Evolutionary conservation across 2,329 filamentous ascomycete species (phyloP).

Genomic region (Pezicula neosporulosa): DNA sequence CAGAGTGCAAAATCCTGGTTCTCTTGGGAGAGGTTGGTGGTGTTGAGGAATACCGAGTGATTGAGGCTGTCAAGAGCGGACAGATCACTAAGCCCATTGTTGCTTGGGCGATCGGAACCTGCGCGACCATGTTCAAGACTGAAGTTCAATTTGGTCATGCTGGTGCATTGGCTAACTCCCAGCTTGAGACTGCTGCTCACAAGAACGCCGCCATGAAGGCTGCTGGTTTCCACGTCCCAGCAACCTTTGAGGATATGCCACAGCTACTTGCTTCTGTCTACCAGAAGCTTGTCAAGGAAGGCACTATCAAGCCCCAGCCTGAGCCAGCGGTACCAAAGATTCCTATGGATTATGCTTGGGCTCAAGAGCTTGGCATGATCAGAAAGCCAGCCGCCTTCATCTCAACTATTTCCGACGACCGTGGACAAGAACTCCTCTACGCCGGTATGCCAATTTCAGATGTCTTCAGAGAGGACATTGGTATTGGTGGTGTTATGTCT

Average conservation of each 20-base stretch:
- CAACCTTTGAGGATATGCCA: conserved; percentile 96
- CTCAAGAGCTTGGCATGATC: conserved; percentile 97
- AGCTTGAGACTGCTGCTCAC: conserved; percentile 91
- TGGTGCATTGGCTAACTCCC: conserved; percentile 97
- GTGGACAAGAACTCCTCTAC: conserved; percentile 98
- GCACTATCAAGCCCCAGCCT: conserved; percentile 78
- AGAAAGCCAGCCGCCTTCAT: conserved; percentile 99
- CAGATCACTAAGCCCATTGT: conserved; percentile 97
- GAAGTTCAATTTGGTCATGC: conserved; percentile 99
- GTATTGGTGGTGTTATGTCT: conserved; percentile 99
- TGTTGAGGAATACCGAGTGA: conserved; percentile 99
- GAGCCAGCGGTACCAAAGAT: conserved; percentile 98
- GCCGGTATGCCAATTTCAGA: conserved; percentile 99
- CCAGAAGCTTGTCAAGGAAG: conserved; percentile 79
- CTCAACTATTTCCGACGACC: conserved; percentile 98
- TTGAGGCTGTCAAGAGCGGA: conserved; percentile 93
- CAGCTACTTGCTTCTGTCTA: conserved; percentile 74
- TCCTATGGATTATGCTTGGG: conserved; percentile 99
- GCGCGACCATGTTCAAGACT: conserved; percentile 99
- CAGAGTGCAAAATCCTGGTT: conserved; percentile 95
- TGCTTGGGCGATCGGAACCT: conserved; percentile 98
- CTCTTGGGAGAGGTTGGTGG: conserved; percentile 97
- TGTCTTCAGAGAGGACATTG: conserved; percentile 98
- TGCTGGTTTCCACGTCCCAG: conserved; percentile 88
- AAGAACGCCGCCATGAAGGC: conserved; percentile 99